These are phyloP conservation scores for Pisolithus sp. DNA, from an alignment of 768 basidiomycete genomes.

Conservation along the genomic window DNA sequence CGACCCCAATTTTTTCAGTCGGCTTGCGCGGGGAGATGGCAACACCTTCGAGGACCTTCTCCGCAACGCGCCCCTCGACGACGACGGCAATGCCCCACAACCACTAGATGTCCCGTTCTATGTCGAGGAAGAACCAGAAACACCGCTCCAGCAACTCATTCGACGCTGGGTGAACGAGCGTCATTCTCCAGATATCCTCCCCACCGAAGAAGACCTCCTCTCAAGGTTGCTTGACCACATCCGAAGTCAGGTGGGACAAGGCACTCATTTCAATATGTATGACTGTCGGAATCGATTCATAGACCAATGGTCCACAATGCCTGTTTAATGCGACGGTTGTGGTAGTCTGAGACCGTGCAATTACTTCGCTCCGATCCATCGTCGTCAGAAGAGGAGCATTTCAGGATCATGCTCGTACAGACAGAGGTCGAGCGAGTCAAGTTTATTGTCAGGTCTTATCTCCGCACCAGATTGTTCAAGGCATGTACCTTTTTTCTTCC, in stretches of 20 bases:
- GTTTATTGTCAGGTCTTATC: slow-evolving; percentile 85
- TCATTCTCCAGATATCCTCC: slow-evolving; percentile 73
- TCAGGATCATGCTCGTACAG: slow-evolving; percentile 87
- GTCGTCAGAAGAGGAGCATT: slow-evolving; percentile 89
- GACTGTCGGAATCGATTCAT: slow-evolving; percentile 1
- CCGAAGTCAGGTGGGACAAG: slow-evolving; percentile 63
- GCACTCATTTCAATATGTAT: not conserved
- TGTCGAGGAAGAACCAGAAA: slow-evolving; percentile 39
- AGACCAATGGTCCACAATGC: not conserved
- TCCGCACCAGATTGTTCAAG: slow-evolving; percentile 82
- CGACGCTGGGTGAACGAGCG: slow-evolving; percentile 86
- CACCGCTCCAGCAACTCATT: slow-evolving; percentile 62
- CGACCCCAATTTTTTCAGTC: slow-evolving; percentile 24
- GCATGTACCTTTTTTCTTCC: slow-evolving; percentile 31
- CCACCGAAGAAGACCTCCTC: slow-evolving; percentile 64
- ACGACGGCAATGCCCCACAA: slow-evolving; percentile 30
- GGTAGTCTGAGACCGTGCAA: slow-evolving; percentile 73
- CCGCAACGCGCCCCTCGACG: slow-evolving; percentile 30
- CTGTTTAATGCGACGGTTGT: not conserved
- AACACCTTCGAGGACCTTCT: slow-evolving; percentile 31
- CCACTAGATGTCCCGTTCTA: slow-evolving; percentile 21
- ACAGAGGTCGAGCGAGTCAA: slow-evolving; percentile 93
- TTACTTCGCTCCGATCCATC: slow-evolving; percentile 71
- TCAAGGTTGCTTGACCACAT: slow-evolving; percentile 67
- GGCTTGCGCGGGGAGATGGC: slow-evolving; percentile 12